phyloP scores from a whole-genome alignment of 768 basidiomycete genomes.

The Tulasnella sp. region DNA sequence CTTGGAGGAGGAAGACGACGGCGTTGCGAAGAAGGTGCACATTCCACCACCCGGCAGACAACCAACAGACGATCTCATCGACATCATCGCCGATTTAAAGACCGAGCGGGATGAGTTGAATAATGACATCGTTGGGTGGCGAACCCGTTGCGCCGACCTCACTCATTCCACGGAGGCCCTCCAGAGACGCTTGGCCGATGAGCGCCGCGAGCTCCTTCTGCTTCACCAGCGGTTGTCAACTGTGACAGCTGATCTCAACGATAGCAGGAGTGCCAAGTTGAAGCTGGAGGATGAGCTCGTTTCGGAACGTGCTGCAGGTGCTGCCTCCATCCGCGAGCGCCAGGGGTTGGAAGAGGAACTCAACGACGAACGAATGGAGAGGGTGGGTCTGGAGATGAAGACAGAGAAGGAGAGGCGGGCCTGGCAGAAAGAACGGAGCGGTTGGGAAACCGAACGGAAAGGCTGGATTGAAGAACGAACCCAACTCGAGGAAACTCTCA shows the following conservation, averaged over 20 bases:
- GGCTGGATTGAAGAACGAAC: conserved; percentile 45
- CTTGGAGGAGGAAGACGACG: conserved; percentile 34
- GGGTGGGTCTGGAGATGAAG: conserved; percentile 23
- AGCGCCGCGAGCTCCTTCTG: conserved; percentile 75
- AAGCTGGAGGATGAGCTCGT: conserved; percentile 29
- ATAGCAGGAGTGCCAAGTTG: not conserved
- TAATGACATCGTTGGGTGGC: conserved; percentile 87
- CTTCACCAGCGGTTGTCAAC: conserved; percentile 22
- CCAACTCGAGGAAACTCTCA: conserved; percentile 54
- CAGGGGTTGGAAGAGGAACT: conserved; percentile 17
- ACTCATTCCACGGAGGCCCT: conserved; percentile 71
- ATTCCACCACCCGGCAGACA: not conserved
- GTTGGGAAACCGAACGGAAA: conserved; percentile 47
- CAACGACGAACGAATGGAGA: conserved; percentile 23
- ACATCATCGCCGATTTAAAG: conserved; percentile 75
- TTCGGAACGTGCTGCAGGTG: not conserved
- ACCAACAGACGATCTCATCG: conserved; percentile 69
- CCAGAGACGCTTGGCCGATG: conserved; percentile 70
- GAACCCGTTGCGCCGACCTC: conserved; percentile 71
- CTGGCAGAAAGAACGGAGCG: conserved; percentile 28
- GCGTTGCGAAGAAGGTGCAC: not conserved
- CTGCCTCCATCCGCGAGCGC: not conserved
- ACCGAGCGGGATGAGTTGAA: conserved; percentile 87
- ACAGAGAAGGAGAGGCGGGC: conserved; percentile 20
- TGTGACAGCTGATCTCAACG: conserved; percentile 2